Conservation (phyloP, 768 basidiomycete species). For the Gymnopilus dilepis region DNA sequence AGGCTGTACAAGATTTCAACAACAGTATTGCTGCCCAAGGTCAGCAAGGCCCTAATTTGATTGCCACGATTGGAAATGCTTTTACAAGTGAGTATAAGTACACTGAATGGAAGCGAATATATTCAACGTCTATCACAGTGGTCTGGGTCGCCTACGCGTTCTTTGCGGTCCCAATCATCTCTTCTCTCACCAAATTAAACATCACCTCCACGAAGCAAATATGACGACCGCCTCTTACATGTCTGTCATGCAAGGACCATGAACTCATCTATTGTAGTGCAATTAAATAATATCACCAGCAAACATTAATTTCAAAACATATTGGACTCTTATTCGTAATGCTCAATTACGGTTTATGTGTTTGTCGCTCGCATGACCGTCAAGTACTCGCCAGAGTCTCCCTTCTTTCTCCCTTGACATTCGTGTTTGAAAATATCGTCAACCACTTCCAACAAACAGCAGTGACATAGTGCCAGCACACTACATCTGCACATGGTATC, state of each 20-base stretch:
- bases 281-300: too few species aligned
- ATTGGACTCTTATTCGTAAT: too few species aligned
- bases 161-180: constrained; percentile 70
- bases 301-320: too few species aligned
- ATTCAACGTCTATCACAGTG: constrained; percentile 49
- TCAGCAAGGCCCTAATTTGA: constrained; percentile 57
- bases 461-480: too few species aligned
- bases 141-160: constrained; percentile 82
- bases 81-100: constrained; percentile 66
- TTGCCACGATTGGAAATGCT: constrained; percentile 69
- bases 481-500: too few species aligned
- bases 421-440: too few species aligned
- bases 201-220: constrained; percentile 43
- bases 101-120: background rate
- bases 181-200: constrained; percentile 71
- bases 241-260: background rate
- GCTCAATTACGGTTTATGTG: too few species aligned
- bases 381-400: too few species aligned
- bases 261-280: background rate
- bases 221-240: background rate
- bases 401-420: too few species aligned
- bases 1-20: constrained; percentile 82
- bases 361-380: too few species aligned
- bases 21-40: constrained; percentile 58
- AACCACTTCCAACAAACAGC: too few species aligned